phyloP scores from a whole-genome alignment of 345 rosid genomes.

The Gossypium anomalum region DNA sequence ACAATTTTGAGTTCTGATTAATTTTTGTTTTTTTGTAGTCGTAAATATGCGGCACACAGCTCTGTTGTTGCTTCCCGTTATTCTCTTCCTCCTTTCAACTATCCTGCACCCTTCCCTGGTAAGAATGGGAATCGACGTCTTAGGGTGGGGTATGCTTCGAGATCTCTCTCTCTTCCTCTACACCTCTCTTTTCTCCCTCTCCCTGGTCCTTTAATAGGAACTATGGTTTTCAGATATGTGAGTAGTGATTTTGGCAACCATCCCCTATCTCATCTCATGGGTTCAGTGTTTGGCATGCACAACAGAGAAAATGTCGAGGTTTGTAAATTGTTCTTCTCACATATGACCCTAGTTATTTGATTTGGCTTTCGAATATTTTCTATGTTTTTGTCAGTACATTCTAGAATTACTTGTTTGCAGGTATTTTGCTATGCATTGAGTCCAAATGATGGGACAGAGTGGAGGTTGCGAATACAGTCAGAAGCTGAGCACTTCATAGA shows the following conservation, averaged over 20 bases:
- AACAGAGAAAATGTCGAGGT: constrained; percentile 86
- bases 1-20: neutral
- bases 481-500: constrained; percentile 93
- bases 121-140: constrained; percentile 60
- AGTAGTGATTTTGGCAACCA: constrained; percentile 99
- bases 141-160: constrained; percentile 54
- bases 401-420: constrained; percentile 29
- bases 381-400: neutral
- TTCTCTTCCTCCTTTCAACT: constrained; percentile 63
- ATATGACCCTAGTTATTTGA: neutral
- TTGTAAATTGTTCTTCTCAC: constrained; percentile 15
- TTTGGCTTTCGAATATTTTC: neutral
- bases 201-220: neutral
- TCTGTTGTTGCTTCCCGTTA: constrained; percentile 81
- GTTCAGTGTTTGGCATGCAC: constrained; percentile 98
- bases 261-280: constrained; percentile 97
- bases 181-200: neutral
- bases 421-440: constrained; percentile 94
- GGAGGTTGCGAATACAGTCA: constrained; percentile 85
- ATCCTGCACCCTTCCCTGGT: constrained; percentile 56
- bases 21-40: constrained; percentile 40
- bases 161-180: neutral
- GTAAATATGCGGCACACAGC: constrained; percentile 96
- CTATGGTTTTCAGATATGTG: constrained; percentile 31
- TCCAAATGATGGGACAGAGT: constrained; percentile 88